These are phyloP conservation scores for Xylaria scruposa DNA, from an alignment of 495 filamentous ascomycete genomes.

Conservation along the genomic window DNA sequence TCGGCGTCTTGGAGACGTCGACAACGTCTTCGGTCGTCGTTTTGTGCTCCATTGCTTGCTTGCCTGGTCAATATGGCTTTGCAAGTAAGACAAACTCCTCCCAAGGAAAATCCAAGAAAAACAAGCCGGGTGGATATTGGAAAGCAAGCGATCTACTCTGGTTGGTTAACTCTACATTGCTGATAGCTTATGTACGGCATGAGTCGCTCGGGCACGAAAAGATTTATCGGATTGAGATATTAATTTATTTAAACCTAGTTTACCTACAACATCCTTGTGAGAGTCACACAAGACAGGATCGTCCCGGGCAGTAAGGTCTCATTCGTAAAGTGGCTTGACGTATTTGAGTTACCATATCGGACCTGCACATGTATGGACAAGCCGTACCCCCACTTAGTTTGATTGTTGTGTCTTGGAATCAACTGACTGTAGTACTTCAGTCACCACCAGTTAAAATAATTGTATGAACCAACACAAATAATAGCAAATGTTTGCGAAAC, in stretches of 20 bases:
- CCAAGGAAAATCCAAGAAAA: neutral
- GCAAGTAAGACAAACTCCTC: neutral
- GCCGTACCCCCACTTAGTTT: constrained; percentile 7
- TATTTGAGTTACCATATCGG: neutral
- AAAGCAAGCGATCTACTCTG: neutral
- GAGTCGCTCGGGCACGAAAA: neutral
- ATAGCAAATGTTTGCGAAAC: neutral
- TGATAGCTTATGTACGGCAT: neutral
- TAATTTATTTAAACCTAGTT: neutral
- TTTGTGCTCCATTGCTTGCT: neutral
- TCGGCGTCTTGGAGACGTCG: constrained; percentile 9
- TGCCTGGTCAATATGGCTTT: neutral
- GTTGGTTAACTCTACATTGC: neutral
- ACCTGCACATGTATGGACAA: neutral
- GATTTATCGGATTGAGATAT: constrained; percentile 5
- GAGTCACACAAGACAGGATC: neutral
- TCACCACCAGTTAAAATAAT: no score
- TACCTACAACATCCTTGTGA: neutral
- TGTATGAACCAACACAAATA: neutral
- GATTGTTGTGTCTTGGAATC: neutral
- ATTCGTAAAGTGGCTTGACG: neutral
- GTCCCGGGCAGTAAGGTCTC: no score
- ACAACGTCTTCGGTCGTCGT: neutral
- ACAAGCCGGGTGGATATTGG: neutral
- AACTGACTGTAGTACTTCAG: no score